phyloP scores from a whole-genome alignment of 306 rosid genomes.

The Lathyrus oleraceus region DNA sequence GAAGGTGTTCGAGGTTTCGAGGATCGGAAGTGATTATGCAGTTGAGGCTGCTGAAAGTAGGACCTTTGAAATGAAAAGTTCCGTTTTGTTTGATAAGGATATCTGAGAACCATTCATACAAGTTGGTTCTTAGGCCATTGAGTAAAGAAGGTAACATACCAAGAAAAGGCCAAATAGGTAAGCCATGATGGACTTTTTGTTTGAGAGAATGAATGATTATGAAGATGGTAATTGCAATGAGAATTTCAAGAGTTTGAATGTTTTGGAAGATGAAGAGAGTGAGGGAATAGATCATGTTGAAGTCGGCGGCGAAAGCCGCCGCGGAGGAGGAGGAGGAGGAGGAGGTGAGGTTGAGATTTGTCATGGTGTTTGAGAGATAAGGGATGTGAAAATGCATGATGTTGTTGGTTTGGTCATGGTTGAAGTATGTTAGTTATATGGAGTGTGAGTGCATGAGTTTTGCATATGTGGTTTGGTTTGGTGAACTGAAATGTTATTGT shows the following conservation, averaged over 20 bases:
- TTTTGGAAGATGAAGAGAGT: conserved; percentile 38
- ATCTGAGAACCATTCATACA: conserved; percentile 72
- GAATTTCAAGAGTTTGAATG: conserved; percentile 59
- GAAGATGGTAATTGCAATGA: conserved; percentile 59
- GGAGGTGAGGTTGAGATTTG: conserved; percentile 36
- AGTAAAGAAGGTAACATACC: conserved; percentile 85
- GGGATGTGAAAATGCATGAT: conserved; percentile 33
- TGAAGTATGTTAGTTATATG: conserved; percentile 42
- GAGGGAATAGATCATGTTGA: background rate
- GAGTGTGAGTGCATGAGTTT: conserved; percentile 19
- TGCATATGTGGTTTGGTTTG: conserved; percentile 51
- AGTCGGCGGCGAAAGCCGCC: background rate
- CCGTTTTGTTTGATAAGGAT: conserved; percentile 52
- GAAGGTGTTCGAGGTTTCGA: conserved; percentile 78
- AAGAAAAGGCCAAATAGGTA: conserved; percentile 73
- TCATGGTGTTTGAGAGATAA: conserved; percentile 47
- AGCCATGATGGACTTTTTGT: conserved; percentile 58
- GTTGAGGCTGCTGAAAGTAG: conserved; percentile 66
- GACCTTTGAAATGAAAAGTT: conserved; percentile 70
- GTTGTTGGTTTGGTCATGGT: conserved; percentile 38
- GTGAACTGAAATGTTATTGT: conserved; percentile 73
- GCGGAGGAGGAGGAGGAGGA: background rate
- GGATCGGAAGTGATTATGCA: conserved; percentile 78
- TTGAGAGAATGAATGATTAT: conserved; percentile 61
- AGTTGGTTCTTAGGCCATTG: conserved; percentile 40